phyloP scores from a whole-genome alignment of 306 rosid genomes.

The Pachyrhizus erosus region DNA sequence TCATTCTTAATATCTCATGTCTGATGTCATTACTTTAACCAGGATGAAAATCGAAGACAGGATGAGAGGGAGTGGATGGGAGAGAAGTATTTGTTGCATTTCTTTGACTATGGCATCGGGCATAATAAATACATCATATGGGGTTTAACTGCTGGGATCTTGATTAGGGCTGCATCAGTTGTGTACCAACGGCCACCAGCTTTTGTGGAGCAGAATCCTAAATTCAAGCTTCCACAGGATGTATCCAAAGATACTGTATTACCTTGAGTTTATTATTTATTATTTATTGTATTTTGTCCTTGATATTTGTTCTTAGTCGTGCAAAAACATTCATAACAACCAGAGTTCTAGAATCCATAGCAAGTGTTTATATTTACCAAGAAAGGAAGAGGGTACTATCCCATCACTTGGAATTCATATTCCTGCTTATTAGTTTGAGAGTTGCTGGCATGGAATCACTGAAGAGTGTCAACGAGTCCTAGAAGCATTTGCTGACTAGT shows the following conservation, averaged over 20 bases:
- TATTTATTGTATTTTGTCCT: slow-evolving; percentile 14
- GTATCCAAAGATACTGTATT: slow-evolving; percentile 51
- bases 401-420: slow-evolving; percentile 6
- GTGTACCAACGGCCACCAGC: slow-evolving; percentile 77
- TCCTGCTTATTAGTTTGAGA: slow-evolving; percentile 19
- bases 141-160: slow-evolving; percentile 97
- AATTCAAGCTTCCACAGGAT: slow-evolving; percentile 66
- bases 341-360: slow-evolving; percentile 11
- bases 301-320: slow-evolving; percentile 30
- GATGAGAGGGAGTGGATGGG: slow-evolving; percentile 98
- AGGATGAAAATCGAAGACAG: slow-evolving; percentile 81
- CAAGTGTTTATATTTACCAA: slow-evolving; percentile 22
- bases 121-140: slow-evolving; percentile 73
- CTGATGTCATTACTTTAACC: slow-evolving; percentile 45
- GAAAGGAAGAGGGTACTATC: slow-evolving; percentile 33
- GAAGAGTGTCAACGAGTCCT: not conserved
- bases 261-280: slow-evolving; percentile 47
- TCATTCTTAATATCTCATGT: not conserved
- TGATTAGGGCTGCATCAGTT: slow-evolving; percentile 89
- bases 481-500: slow-evolving; percentile 3
- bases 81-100: slow-evolving; percentile 76
- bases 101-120: slow-evolving; percentile 70
- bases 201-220: slow-evolving; percentile 87
- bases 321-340: slow-evolving; percentile 20
- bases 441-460: not conserved